Base-by-base conservation (phyloP, 2,329 filamentous ascomycete species). In the Sporothrix euskadiensis region DNA sequence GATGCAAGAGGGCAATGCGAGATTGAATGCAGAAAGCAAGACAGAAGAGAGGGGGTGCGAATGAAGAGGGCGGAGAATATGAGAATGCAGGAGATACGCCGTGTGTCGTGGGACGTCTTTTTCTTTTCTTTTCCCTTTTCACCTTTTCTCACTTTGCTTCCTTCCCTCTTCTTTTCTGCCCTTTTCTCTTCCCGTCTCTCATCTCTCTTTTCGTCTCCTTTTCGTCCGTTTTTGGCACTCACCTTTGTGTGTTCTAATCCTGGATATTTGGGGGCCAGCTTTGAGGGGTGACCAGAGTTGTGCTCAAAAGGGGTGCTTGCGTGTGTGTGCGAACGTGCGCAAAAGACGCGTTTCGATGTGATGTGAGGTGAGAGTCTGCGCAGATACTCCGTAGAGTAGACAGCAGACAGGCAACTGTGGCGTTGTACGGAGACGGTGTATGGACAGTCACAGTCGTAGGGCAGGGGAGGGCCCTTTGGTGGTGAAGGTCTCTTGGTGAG, bases 261-360 rank as follows among this genome's bases (percentile, higher is more conserved):
- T 63, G 59, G 59, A 32, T 26, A 22, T 66, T 66, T 66, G 63
- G 22, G 63, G 63, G 22, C 63, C 39, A 32, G 22, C 30, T 30
- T 19, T 8, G 32, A 41, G 63, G 63, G 63, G 22, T 10, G 19
- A 8, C 12, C 26, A 56, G 22, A 26, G 52, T 22, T 56, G 52
- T 41, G 59, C 4, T 63, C 19, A 19, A 63, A 56, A 56, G 5
- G 30, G 30, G 59, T 26, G 59, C 19, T 22, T 65, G 19, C 35
- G 19, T 14, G 59, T 26, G 59, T 41, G 35, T 19, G 56, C 30
- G 30, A 35, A 59, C 30, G 56, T 39, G 56, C 56, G 30, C 56
- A 35, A 35, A 49, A 19, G 30, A 32, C 56, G 56, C 56, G 30
- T 59, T 56, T 35, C 26, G n/a, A n/a, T n/a, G n/a, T n/a, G 56